phyloP scores from a whole-genome alignment of 2,329 filamentous ascomycete species.

The Fusarium sterilihyphosum region DNA sequence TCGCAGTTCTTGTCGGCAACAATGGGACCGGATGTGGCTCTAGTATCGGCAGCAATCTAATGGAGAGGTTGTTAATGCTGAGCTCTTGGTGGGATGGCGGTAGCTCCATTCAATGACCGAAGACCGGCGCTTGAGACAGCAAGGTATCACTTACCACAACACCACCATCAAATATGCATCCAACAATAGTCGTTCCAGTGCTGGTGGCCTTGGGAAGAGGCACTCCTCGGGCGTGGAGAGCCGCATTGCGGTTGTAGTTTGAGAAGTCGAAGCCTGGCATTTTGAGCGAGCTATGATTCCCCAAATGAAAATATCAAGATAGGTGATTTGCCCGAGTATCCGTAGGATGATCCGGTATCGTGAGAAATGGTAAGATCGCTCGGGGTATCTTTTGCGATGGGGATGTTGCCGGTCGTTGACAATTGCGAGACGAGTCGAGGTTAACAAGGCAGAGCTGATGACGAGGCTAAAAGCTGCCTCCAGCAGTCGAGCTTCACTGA shows the following conservation, averaged over 20 bases:
- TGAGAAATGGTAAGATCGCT: constrained; percentile 20
- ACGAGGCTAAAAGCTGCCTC: constrained; percentile 66
- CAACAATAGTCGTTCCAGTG: constrained; percentile 98
- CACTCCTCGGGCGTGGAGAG: constrained; percentile 91
- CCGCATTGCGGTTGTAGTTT: constrained; percentile 99
- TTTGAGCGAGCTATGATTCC: constrained; percentile 49
- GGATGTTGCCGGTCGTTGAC: constrained; percentile 32
- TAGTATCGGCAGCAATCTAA: constrained; percentile 95
- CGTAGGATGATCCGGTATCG: constrained; percentile 3
- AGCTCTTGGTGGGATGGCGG: constrained; percentile 13
- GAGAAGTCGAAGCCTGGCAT: constrained; percentile 99
- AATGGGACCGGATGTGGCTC: constrained; percentile 96
- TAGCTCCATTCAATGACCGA: background rate
- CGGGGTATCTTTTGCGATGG: constrained; percentile 37
- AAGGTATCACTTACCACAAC: constrained; percentile 76
- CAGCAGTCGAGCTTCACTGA: constrained; percentile 42
- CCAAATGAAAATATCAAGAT: constrained; percentile 19
- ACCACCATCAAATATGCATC: constrained; percentile 94
- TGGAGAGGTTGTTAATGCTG: constrained; percentile 29
- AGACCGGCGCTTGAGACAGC: background rate
- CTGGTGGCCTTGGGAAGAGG: constrained; percentile 97
- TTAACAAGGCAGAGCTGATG: constrained; percentile 56
- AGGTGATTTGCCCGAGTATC: background rate
- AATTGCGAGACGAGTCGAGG: constrained; percentile 30
- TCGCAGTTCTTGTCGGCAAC: constrained; percentile 99